Conservation (phyloP, 345 rosid genomes). For the Acer campestre region DNA sequence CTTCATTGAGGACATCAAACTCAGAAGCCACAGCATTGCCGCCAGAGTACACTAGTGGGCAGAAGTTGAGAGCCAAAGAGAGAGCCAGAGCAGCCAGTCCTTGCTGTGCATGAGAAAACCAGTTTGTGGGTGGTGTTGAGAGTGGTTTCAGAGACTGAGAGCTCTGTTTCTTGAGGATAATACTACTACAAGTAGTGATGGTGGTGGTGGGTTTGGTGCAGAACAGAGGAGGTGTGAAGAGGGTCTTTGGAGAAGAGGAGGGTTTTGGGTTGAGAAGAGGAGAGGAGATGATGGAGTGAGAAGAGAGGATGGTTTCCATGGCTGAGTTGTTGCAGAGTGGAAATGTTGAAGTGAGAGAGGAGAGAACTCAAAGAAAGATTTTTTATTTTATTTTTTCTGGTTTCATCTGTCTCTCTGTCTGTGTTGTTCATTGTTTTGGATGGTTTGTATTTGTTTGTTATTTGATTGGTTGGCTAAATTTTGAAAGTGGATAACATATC, state of each 20-base stretch:
- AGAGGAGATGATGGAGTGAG: slow-evolving; percentile 47
- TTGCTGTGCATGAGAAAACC: slow-evolving; percentile 69
- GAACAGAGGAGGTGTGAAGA: slow-evolving; percentile 37
- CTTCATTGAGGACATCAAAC: slow-evolving; percentile 80
- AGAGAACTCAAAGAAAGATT: background rate
- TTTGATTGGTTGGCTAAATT: slow-evolving; percentile 47
- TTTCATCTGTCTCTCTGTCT: background rate
- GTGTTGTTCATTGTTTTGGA: slow-evolving; percentile 32
- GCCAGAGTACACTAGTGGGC: slow-evolving; percentile 51
- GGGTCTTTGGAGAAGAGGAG: slow-evolving; percentile 29
- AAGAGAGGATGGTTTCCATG: slow-evolving; percentile 79
- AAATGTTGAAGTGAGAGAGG: slow-evolving; percentile 19
- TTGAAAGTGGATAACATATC: slow-evolving; percentile 49
- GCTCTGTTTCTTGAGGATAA: slow-evolving; percentile 41
- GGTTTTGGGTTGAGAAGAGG: slow-evolving; percentile 56
- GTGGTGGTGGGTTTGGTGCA: slow-evolving; percentile 38
- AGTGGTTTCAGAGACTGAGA: slow-evolving; percentile 34
- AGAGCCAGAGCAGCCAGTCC: slow-evolving; percentile 83
- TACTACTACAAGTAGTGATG: slow-evolving; percentile 15
- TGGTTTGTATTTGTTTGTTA: slow-evolving; percentile 40
- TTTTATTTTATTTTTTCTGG: background rate
- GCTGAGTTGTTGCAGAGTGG: slow-evolving; percentile 29
- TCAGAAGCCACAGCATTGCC: slow-evolving; percentile 84
- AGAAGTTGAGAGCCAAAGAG: slow-evolving; percentile 76
- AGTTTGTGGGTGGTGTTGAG: slow-evolving; percentile 36